phyloP scores from a whole-genome alignment of 148 eudicot genomes.

The Gaultheria prostrata region DNA sequence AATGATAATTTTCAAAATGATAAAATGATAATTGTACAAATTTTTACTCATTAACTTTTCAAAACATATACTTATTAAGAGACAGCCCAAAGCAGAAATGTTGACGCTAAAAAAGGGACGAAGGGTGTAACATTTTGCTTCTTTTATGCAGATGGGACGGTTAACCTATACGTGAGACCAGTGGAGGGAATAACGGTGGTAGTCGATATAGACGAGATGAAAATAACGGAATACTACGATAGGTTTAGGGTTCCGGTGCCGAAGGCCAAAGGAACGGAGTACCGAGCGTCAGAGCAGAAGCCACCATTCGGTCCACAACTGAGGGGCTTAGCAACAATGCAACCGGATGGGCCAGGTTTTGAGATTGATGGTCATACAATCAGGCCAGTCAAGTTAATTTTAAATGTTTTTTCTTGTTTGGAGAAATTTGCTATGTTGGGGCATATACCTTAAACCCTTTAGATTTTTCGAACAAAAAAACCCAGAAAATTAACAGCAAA shows the following conservation, averaged over 20 bases:
- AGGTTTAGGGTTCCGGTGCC: slow-evolving; percentile 34
- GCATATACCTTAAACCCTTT: no score
- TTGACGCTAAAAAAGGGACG: no score
- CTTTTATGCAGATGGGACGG: slow-evolving; percentile 15
- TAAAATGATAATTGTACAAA: no score
- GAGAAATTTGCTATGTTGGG: no score
- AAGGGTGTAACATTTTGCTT: no score
- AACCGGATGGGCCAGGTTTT: slow-evolving; percentile 24
- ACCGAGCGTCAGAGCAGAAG: slow-evolving; percentile 23
- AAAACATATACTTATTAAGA: no score
- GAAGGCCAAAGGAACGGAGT: slow-evolving; percentile 37
- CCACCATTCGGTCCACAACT: slow-evolving; percentile 7
- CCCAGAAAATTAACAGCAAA: no score
- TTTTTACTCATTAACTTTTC: no score
- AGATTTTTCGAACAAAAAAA: no score
- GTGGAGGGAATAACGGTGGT: slow-evolving; percentile 18
- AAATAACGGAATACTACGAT: slow-evolving; percentile 20
- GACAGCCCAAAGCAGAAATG: no score
- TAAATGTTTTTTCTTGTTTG: no score
- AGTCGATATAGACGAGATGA: slow-evolving; percentile 24
- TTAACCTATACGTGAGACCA: slow-evolving; percentile 26
- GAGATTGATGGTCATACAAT: slow-evolving; percentile 25
- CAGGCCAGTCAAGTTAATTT: background rate
- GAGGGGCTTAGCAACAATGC: background rate
- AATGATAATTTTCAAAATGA: no score